phyloP scores from a whole-genome alignment of 257 asterid genomes.

The Solanum chiquidenum region DNA sequence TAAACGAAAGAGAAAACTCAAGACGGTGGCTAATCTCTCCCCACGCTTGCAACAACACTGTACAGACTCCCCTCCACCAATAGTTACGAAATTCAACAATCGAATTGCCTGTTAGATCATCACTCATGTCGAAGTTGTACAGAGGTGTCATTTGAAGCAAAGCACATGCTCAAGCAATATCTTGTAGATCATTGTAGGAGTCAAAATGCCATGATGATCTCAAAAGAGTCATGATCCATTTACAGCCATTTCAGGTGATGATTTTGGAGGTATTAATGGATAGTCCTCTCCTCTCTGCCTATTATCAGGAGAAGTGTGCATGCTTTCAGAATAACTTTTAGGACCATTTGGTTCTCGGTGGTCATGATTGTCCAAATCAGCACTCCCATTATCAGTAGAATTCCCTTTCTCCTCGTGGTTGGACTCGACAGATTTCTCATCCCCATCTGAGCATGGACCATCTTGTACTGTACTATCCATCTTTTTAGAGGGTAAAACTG shows the following conservation, averaged over 20 bases:
- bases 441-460: conserved; percentile 13
- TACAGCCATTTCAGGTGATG: conserved; percentile 85
- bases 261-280: conserved; percentile 36
- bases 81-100: conserved; percentile 17
- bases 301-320: conserved; percentile 30
- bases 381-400: conserved; percentile 16
- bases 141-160: conserved; percentile 4
- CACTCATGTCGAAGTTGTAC: not conserved
- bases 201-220: not conserved
- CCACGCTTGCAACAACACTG: conserved; percentile 47
- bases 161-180: not conserved
- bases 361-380: conserved; percentile 15
- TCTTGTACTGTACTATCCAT: conserved; percentile 16
- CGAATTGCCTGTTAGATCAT: not conserved
- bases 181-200: not conserved
- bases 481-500: conserved; percentile 52
- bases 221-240: conserved; percentile 52
- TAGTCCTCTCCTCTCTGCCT: conserved; percentile 42
- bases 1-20: conserved; percentile 17
- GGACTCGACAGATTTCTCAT: conserved; percentile 14
- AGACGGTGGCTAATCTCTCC: conserved; percentile 12
- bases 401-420: conserved; percentile 24
- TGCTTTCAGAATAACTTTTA: conserved; percentile 23
- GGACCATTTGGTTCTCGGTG: conserved; percentile 35
- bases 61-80: conserved; percentile 60